phyloP scores from a whole-genome alignment of 305 asterid species.

The Petunia hybrid region DNA sequence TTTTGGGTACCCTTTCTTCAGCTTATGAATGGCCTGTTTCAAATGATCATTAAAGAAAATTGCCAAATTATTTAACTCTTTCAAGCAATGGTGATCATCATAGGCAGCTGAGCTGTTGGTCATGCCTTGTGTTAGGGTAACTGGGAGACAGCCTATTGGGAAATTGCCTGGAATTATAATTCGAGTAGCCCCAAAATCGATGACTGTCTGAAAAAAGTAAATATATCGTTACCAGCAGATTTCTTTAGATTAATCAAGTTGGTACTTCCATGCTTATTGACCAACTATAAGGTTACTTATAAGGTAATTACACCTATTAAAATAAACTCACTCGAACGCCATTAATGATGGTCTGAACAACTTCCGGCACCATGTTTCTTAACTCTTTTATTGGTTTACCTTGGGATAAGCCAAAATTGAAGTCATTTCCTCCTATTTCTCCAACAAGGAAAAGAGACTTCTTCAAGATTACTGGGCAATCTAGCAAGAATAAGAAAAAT shows the following conservation, averaged over 20 bases:
- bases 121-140: slow-evolving; percentile 32
- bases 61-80: slow-evolving; percentile 30
- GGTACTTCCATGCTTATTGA: too few relatives aligned
- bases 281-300: too few relatives aligned
- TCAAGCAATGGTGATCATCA: slow-evolving; percentile 34
- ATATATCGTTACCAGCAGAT: too few relatives aligned
- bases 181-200: slow-evolving; percentile 32
- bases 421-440: slow-evolving; percentile 35
- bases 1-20: slow-evolving; percentile 36
- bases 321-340: neutral
- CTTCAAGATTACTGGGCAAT: slow-evolving; percentile 21
- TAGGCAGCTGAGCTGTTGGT: slow-evolving; percentile 32
- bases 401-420: slow-evolving; percentile 15
- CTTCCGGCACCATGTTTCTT: slow-evolving; percentile 18
- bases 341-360: slow-evolving; percentile 20
- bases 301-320: neutral
- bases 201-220: slow-evolving; percentile 31
- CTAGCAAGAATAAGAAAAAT: neutral
- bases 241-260: neutral
- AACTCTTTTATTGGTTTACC: slow-evolving; percentile 14
- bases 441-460: slow-evolving; percentile 38
- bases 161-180: slow-evolving; percentile 44
- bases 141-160: slow-evolving; percentile 42
- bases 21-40: slow-evolving; percentile 31
- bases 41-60: slow-evolving; percentile 32